Base-by-base conservation (phyloP, 2,329 filamentous ascomycete species). In the Saccharata proteae region DNA sequence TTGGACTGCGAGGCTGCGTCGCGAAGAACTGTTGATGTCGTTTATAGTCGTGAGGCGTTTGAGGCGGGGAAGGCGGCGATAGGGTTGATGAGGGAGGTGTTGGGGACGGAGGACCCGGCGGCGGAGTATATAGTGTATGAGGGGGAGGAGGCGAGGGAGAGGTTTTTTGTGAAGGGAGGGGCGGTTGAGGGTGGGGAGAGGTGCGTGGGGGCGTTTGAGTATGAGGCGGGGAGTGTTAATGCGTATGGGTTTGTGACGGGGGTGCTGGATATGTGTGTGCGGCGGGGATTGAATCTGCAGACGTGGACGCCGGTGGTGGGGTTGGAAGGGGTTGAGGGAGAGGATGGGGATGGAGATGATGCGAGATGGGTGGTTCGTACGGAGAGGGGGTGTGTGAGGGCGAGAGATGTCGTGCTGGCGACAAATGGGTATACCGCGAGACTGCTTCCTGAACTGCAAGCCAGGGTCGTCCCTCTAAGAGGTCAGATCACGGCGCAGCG, bases 391-490 rank as follows among this genome's bases (percentile, higher is more conserved):
- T n/a, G n/a, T n/a, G n/a, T n/a, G n/a, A n/a, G n/a, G n/a, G n/a
- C n/a, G n/a, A n/a, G n/a, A n/a, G n/a, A n/a, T n/a, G n/a, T n/a
- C n/a, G 65, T 93, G 11, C 67, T 93, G 10, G 78, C 82, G 4
- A 86, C 80, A 1, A 93, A 93, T 48, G 85, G 65, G 3, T 90
- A 93, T 52, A 86, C 82, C 0, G 81, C 81, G 1, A 67, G 76
- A 37, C 64, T 93, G 3, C 58, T 86, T 2, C 81, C 81, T 0
- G 50, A 60, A 18, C 77, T 88, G 43, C 62, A 69, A 6, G 71
- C 76, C 39, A 63, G 85, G 8, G 78, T 93, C 39, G 71, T 85
- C 2, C 85, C 85, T 0, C 75, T 80, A 2, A 65, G 80, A 15
- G 84, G 81, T 1, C 75, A 86, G 47, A 73, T 86, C 57, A 69